Percentiles rank a stretch among this genome's conserved stretches.
phyloP scores from a whole-genome alignment of 257 asterid species.

The Scutellaria minor region DNA sequence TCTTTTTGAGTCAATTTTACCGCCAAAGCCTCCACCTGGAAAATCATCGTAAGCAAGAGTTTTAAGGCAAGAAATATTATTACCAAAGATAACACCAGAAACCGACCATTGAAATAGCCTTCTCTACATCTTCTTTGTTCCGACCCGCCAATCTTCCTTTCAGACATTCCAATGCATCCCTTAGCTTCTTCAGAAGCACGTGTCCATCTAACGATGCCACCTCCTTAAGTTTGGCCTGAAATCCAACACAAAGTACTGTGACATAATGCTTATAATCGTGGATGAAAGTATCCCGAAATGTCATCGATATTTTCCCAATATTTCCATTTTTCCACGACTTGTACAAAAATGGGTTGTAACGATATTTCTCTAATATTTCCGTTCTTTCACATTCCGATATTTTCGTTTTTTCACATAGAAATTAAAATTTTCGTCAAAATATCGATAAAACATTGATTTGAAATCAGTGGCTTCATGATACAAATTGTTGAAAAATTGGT shows the following conservation, averaged over 20 bases:
- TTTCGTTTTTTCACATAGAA: no score
- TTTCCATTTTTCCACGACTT: no score
- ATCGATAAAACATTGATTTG: no score
- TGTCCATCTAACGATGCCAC: slow-evolving; percentile 93
- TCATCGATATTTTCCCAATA: no score
- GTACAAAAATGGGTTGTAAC: no score
- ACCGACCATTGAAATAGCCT: slow-evolving; percentile 91
- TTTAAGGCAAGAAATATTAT: background rate
- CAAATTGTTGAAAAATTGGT: no score
- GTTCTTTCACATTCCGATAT: no score
- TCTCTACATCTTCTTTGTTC: slow-evolving; percentile 87
- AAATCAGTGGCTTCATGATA: no score
- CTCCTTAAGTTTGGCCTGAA: slow-evolving; percentile 92
- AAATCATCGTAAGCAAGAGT: background rate
- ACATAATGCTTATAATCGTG: background rate
- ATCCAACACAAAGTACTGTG: slow-evolving; percentile 16
- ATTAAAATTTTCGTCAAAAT: no score
- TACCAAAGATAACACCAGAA: background rate
- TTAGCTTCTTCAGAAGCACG: slow-evolving; percentile 95
- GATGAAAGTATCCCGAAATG: no score
- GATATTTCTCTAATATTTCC: no score
- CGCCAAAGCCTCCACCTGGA: slow-evolving; percentile 97
- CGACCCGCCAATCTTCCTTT: slow-evolving; percentile 84
- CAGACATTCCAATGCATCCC: slow-evolving; percentile 90
- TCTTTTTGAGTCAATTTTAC: slow-evolving; percentile 80